These are phyloP conservation scores for Colletotrichum tropicicola DNA, from an alignment of 2,329 filamentous ascomycete genomes.

Conservation along the genomic window DNA sequence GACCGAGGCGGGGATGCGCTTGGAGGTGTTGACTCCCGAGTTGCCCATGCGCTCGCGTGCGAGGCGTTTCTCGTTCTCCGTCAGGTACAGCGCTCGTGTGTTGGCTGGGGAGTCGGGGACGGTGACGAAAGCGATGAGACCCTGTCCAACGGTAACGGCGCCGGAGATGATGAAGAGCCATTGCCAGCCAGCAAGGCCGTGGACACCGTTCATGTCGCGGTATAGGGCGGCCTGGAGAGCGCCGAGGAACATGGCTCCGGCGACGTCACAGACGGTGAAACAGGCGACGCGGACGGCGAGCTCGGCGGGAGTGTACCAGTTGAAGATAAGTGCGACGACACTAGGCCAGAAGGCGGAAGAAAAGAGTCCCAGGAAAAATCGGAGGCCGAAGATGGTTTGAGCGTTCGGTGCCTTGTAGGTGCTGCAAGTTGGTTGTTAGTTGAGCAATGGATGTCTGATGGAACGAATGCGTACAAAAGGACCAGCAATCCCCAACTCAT, in stretches of 20 bases:
- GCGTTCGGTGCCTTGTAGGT: slow-evolving; percentile 40
- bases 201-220: slow-evolving; percentile 48
- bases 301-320: slow-evolving; percentile 58
- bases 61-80: slow-evolving; percentile 37
- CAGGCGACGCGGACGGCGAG: slow-evolving; percentile 49
- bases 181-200: slow-evolving; percentile 52
- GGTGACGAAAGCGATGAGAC: slow-evolving; percentile 47
- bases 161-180: slow-evolving; percentile 58
- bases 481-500: slow-evolving; percentile 39
- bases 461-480: slow-evolving; percentile 11
- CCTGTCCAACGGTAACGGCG: slow-evolving; percentile 50
- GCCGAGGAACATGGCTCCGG: slow-evolving; percentile 54
- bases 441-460: background rate
- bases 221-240: slow-evolving; percentile 53
- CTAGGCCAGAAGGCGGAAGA: slow-evolving; percentile 43
- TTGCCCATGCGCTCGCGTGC: slow-evolving; percentile 38
- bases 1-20: slow-evolving; percentile 35
- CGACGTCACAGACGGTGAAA: slow-evolving; percentile 52
- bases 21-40: slow-evolving; percentile 40
- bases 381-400: slow-evolving; percentile 42
- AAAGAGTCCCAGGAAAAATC: slow-evolving; percentile 46
- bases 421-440: background rate
- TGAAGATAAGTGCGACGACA: slow-evolving; percentile 50
- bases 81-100: slow-evolving; percentile 40
- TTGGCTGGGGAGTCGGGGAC: slow-evolving; percentile 44